Evolutionary conservation across 768 basidiomycete species (phyloP).

Genomic region (Mycena vitilis): DNA sequence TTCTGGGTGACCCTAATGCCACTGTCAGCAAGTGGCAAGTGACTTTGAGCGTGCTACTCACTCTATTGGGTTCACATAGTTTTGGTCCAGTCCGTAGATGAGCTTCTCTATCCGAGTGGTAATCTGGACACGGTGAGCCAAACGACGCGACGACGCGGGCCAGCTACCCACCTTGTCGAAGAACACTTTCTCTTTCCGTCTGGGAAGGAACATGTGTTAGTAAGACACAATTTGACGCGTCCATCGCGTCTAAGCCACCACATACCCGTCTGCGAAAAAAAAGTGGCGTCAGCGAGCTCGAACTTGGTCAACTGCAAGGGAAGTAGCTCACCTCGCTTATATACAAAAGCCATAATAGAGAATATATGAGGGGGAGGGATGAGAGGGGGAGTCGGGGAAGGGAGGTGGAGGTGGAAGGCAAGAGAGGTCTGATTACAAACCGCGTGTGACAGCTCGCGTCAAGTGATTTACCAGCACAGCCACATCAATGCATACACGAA

Average conservation of each 20-base stretch:
- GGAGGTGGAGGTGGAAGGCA: slow-evolving; percentile 25
- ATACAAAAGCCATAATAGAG: slow-evolving; percentile 33
- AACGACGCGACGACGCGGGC: slow-evolving; percentile 34
- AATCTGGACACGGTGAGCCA: slow-evolving; percentile 61
- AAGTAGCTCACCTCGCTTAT: slow-evolving; percentile 29
- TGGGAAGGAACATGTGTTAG: slow-evolving; percentile 40
- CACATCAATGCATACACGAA: slow-evolving; percentile 30
- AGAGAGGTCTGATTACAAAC: slow-evolving; percentile 16
- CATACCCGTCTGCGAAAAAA: slow-evolving; percentile 58
- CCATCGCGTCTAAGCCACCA: slow-evolving; percentile 35
- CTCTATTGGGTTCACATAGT: slow-evolving; percentile 96
- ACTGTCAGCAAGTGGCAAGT: slow-evolving; percentile 3
- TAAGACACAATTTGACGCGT: slow-evolving; percentile 53
- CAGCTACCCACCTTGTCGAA: slow-evolving; percentile 83
- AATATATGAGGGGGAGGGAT: slow-evolving; percentile 6
- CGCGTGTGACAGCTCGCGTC: slow-evolving; percentile 23
- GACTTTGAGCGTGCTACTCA: slow-evolving; percentile 48
- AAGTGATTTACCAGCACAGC: slow-evolving; percentile 18
- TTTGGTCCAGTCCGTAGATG: slow-evolving; percentile 94
- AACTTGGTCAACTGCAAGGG: too few species aligned
- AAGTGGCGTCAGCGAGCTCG: slow-evolving; percentile 22
- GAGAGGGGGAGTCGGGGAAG: slow-evolving; percentile 5
- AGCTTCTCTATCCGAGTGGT: slow-evolving; percentile 91
- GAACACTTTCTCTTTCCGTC: slow-evolving; percentile 92
- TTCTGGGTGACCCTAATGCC: slow-evolving; percentile 84